Percentiles rank a stretch among this genome's conserved stretches.
phyloP scores from a whole-genome alignment of 2,329 filamentous ascomycete species.

The Epichloe brachyelytri region DNA sequence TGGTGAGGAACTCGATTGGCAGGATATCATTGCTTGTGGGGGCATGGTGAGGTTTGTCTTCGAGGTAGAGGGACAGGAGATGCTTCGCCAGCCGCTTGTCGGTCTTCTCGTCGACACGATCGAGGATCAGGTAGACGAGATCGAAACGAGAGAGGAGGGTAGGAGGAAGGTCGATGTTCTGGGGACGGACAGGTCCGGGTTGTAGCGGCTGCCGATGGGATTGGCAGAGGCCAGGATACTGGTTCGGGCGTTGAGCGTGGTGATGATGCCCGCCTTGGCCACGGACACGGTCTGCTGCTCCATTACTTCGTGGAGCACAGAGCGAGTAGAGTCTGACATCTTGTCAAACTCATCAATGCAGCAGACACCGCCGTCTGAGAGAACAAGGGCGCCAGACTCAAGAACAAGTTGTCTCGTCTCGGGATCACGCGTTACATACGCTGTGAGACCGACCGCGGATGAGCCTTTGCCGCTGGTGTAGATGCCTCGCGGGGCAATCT shows the following conservation, averaged over 20 bases:
- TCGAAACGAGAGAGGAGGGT: slow-evolving; percentile 94
- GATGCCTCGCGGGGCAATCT: slow-evolving; percentile 81
- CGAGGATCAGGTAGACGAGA: slow-evolving; percentile 89
- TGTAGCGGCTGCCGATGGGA: slow-evolving; percentile 95
- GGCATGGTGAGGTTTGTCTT: slow-evolving; percentile 84
- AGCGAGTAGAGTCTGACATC: slow-evolving; percentile 68
- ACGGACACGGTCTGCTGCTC: slow-evolving; percentile 79
- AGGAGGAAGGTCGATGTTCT: slow-evolving; percentile 94
- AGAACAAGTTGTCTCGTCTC: slow-evolving; percentile 70
- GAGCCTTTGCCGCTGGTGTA: slow-evolving; percentile 75
- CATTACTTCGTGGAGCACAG: slow-evolving; percentile 79
- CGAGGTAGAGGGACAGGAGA: slow-evolving; percentile 89
- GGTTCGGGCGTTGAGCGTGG: slow-evolving; percentile 88
- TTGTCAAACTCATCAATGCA: slow-evolving; percentile 82
- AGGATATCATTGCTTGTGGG: slow-evolving; percentile 62
- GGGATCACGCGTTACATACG: slow-evolving; percentile 68
- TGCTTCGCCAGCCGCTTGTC: slow-evolving; percentile 86
- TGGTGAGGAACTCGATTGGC: slow-evolving; percentile 87
- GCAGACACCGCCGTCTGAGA: slow-evolving; percentile 72
- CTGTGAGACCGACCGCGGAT: slow-evolving; percentile 69
- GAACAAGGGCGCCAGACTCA: slow-evolving; percentile 65
- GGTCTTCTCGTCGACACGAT: slow-evolving; percentile 79
- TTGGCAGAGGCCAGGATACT: slow-evolving; percentile 95
- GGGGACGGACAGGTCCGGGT: slow-evolving; percentile 85
- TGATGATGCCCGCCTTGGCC: slow-evolving; percentile 88